Evolutionary conservation across 1,284 basidiomycete species (phyloP).

Genomic region (Ceratorhiza oryzae-sativae): DNA sequence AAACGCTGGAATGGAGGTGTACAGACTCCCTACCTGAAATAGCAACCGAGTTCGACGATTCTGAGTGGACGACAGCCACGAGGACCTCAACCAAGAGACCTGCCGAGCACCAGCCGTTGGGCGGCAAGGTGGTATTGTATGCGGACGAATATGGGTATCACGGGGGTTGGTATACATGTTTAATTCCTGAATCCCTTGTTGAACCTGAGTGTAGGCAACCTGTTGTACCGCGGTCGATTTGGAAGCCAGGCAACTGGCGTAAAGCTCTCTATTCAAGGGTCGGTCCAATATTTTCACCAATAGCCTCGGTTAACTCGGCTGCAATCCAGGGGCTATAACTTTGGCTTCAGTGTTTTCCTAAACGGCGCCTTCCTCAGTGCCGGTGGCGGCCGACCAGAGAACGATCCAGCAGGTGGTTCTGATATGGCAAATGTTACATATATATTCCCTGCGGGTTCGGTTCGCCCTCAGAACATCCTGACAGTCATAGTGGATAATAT

Average conservation of each 20-base stretch:
- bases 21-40: slow-evolving; percentile 57
- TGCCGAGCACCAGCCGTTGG: slow-evolving; percentile 49
- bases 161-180: slow-evolving; percentile 45
- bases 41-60: slow-evolving; percentile 52
- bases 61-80: slow-evolving; percentile 53
- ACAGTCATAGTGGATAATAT: slow-evolving; percentile 50
- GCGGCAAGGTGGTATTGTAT: slow-evolving; percentile 54
- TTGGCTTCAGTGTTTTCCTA: slow-evolving; percentile 56
- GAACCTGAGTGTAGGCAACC: slow-evolving; percentile 43
- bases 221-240: slow-evolving; percentile 58
- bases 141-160: slow-evolving; percentile 57
- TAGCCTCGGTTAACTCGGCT: no score
- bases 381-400: slow-evolving; percentile 49
- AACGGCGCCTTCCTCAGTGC: slow-evolving; percentile 58
- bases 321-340: slow-evolving; percentile 57
- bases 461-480: slow-evolving; percentile 51
- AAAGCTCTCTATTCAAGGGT: slow-evolving; percentile 57
- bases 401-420: slow-evolving; percentile 45
- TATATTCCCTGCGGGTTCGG: slow-evolving; percentile 49
- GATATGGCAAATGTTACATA: slow-evolving; percentile 46
- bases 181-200: neutral
- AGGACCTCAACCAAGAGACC: slow-evolving; percentile 56
- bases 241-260: slow-evolving; percentile 54
- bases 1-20: slow-evolving; percentile 53
- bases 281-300: no score